A percentile compares a stretch with the other conserved stretches of the same genome.
These are phyloP conservation scores for Diaporthe australafricana DNA, from an alignment of 2,329 filamentous ascomycete species.

Conservation along the genomic window DNA sequence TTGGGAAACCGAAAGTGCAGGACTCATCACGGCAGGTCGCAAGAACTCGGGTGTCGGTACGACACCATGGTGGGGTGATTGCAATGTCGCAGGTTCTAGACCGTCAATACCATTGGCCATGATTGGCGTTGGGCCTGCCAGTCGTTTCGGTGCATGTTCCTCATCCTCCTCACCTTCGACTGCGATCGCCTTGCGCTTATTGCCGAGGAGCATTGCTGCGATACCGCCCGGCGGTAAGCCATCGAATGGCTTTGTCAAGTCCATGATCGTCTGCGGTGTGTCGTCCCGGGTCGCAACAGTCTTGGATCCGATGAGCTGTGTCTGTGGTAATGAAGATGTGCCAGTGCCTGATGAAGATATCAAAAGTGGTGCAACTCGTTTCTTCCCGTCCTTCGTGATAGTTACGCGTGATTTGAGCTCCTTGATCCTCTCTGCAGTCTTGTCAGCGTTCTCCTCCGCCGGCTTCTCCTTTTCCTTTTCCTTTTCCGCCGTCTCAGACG, in stretches of 20 bases:
- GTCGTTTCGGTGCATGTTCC: conserved; percentile 61
- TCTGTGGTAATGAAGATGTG: conserved; percentile 88
- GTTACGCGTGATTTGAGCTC: conserved; percentile 90
- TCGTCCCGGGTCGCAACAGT: conserved; percentile 74
- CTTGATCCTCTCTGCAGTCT: conserved; percentile 65
- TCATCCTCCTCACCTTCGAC: conserved; percentile 83
- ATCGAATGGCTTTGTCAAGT: conserved; percentile 94
- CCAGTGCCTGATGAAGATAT: conserved; percentile 90
- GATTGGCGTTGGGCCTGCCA: conserved; percentile 77
- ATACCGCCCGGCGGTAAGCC: conserved; percentile 92
- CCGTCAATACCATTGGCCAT: conserved; percentile 83
- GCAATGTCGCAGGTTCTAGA: conserved; percentile 78
- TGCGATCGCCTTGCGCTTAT: conserved; percentile 85
- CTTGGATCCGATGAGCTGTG: conserved; percentile 83
- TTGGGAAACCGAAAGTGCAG: conserved; percentile 83
- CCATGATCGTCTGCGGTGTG: conserved; percentile 83
- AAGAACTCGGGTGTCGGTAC: conserved; percentile 84
- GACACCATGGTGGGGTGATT: conserved; percentile 68
- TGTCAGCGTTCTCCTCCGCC: conserved; percentile 63
- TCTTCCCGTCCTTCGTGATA: conserved; percentile 96
- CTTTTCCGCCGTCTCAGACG: conserved; percentile 39
- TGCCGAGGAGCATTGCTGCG: conserved; percentile 86
- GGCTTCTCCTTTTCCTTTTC: conserved; percentile 49
- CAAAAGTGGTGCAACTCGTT: conserved; percentile 90
- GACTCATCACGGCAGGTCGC: conserved; percentile 87